A percentile compares a stretch with the other conserved stretches of the same genome.
Evolutionary conservation across 2,329 filamentous ascomycete species (phyloP).

Genomic region (Cercospora citrullina): DNA sequence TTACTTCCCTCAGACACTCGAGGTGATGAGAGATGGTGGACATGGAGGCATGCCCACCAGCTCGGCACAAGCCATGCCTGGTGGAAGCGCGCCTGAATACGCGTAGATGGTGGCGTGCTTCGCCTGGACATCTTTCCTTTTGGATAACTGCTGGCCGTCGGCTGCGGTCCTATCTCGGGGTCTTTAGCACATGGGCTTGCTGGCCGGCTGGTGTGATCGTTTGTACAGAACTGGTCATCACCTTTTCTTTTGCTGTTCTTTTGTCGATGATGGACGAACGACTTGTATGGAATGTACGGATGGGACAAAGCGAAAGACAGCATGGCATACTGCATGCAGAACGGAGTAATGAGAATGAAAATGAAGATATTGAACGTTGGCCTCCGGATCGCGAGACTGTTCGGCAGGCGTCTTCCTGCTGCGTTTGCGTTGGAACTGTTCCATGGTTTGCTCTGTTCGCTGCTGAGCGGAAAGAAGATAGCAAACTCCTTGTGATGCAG

Average conservation of each 20-base stretch:
- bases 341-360: background rate
- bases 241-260: background rate
- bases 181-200: background rate
- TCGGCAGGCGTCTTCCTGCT: background rate
- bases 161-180: background rate
- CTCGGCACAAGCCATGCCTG: conserved; percentile 10
- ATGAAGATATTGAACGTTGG: background rate
- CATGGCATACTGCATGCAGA: background rate
- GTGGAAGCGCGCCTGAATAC: conserved; percentile 14
- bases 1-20: conserved; percentile 55
- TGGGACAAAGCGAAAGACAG: background rate
- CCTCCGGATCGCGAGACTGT: background rate
- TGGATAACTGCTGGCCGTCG: background rate
- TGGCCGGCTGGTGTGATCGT: background rate
- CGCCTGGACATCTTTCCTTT: background rate
- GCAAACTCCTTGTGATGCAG: background rate
- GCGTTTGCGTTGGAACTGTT: background rate
- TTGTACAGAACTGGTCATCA: background rate
- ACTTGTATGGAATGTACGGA: background rate
- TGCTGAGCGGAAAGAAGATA: background rate
- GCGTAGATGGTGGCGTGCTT: background rate
- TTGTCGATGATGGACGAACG: background rate
- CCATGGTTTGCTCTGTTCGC: background rate
- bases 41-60: conserved; percentile 7
- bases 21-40: conserved; percentile 47